These are phyloP conservation scores for Akanthomyces muscarius DNA, from an alignment of 2,329 filamentous ascomycete species.

Conservation along the genomic window DNA sequence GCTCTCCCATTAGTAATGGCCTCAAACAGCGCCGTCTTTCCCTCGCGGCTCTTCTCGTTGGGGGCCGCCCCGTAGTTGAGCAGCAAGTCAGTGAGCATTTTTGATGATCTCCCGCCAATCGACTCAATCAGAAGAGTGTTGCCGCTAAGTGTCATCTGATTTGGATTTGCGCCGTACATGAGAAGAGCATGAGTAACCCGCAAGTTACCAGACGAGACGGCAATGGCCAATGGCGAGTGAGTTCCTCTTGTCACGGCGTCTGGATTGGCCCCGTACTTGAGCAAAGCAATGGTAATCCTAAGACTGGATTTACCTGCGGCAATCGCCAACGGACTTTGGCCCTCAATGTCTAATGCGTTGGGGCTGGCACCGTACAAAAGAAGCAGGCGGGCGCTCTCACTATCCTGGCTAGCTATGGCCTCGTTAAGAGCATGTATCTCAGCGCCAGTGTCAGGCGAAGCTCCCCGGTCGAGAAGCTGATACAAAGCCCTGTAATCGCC, in stretches of 20 bases:
- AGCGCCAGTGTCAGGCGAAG: constrained; percentile 44
- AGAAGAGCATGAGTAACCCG: constrained; percentile 57
- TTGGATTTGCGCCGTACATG: constrained; percentile 57
- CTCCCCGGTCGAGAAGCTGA: constrained; percentile 55
- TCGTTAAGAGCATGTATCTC: constrained; percentile 50
- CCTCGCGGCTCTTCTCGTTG: constrained; percentile 56
- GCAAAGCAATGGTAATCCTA: constrained; percentile 54
- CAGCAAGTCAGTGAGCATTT: constrained; percentile 53
- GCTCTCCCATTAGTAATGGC: constrained; percentile 54
- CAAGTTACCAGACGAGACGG: constrained; percentile 48
- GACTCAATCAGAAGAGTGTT: constrained; percentile 57
- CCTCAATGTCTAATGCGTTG: constrained; percentile 47
- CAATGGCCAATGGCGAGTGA: constrained; percentile 50
- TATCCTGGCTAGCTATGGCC: constrained; percentile 47
- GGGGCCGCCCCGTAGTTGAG: constrained; percentile 57
- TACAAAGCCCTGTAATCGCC: not conserved
- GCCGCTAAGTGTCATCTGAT: constrained; percentile 50
- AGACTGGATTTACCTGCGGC: constrained; percentile 51
- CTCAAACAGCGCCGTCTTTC: constrained; percentile 60
- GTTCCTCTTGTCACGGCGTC: constrained; percentile 48
- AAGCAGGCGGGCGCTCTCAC: constrained; percentile 51
- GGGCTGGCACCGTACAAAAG: constrained; percentile 55
- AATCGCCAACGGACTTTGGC: constrained; percentile 48
- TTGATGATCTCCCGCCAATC: constrained; percentile 56
- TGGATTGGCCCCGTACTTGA: constrained; percentile 61